Conservation (phyloP, 1,284 basidiomycete species). For the Melampsora americana region DNA sequence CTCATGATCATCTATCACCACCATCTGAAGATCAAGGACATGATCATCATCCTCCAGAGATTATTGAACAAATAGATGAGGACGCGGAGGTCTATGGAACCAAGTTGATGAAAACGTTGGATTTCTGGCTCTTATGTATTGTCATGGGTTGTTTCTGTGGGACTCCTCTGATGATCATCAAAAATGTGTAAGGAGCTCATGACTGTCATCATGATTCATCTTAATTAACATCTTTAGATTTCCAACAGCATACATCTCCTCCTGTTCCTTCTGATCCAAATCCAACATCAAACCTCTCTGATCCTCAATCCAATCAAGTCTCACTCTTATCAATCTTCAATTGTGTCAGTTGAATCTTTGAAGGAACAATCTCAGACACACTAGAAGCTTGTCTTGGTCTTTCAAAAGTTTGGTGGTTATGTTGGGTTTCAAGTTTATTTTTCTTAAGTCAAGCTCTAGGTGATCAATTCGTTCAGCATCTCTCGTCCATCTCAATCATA, state of each 20-base stretch:
- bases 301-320: slow-evolving; percentile 17
- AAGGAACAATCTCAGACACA: slow-evolving; percentile 15
- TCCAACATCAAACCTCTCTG: background rate
- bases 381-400: background rate
- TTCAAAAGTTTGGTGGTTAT: too few species aligned
- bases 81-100: slow-evolving; percentile 3
- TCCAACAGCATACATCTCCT: too few species aligned
- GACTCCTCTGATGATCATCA: slow-evolving; percentile 26
- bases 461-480: background rate
- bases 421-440: slow-evolving; percentile 21
- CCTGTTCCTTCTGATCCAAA: too few species aligned
- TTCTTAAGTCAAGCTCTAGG: slow-evolving; percentile 16
- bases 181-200: slow-evolving; percentile 25
- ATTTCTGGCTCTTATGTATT: too few species aligned
- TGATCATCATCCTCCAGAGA: background rate
- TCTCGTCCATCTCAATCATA: slow-evolving; percentile 1
- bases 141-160: slow-evolving; percentile 35
- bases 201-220: slow-evolving; percentile 5
- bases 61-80: background rate
- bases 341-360: slow-evolving; percentile 28
- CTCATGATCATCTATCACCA: background rate
- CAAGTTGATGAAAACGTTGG: slow-evolving; percentile 2
- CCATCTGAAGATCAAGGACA: background rate
- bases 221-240: too few species aligned
- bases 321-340: slow-evolving; percentile 37